Evolutionary conservation across 345 rosid species (phyloP).

Genomic region (Angophora floribunda): DNA sequence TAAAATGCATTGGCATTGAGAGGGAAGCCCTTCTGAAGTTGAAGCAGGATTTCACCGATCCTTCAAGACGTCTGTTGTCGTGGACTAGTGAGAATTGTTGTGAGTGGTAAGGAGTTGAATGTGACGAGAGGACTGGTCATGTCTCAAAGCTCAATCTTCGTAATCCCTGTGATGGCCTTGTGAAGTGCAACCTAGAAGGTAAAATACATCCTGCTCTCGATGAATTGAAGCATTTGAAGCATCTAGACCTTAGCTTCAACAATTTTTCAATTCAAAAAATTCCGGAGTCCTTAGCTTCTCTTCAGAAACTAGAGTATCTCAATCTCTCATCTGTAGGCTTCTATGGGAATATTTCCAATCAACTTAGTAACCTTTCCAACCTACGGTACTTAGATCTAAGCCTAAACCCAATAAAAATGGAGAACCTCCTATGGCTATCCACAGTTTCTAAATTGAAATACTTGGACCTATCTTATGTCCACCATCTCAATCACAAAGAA

Average conservation of each 20-base stretch:
- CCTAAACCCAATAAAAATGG: not conserved
- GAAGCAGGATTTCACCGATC: not conserved
- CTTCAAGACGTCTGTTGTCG: not conserved
- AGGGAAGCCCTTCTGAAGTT: not conserved
- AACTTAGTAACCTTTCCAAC: not conserved
- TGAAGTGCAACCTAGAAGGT: not conserved
- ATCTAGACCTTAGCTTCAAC: not conserved
- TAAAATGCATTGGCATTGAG: not conserved
- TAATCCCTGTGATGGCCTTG: not conserved
- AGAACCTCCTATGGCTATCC: not conserved
- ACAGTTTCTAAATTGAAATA: not conserved
- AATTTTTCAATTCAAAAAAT: not conserved
- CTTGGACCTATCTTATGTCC: not conserved
- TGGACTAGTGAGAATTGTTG: slow-evolving; percentile 17
- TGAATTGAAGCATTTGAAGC: not conserved
- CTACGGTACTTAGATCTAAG: not conserved
- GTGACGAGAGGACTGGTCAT: not conserved
- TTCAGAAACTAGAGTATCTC: not conserved
- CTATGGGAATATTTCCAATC: not conserved
- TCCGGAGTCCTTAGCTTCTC: not conserved
- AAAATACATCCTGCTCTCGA: not conserved
- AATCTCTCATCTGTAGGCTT: not conserved
- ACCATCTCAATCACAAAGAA: no score
- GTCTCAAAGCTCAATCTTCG: slow-evolving; percentile 6
- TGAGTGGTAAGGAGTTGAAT: slow-evolving; percentile 11